Conservation (phyloP, 2,329 filamentous ascomycete species). For the Calonectria montana region DNA sequence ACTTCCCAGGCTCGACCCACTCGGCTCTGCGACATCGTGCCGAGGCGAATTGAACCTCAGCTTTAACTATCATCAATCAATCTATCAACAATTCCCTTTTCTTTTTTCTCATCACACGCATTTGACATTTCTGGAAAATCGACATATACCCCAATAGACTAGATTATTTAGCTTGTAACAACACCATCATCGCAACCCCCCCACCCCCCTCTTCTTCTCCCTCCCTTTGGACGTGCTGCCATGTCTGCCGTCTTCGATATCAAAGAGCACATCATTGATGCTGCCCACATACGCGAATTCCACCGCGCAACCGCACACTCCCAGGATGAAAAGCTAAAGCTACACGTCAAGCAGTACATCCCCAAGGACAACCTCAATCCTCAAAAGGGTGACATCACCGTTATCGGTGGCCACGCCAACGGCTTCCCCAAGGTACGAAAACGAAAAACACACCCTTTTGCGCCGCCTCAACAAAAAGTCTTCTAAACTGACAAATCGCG, state of each 20-base stretch:
- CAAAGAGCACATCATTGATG: constrained; percentile 78
- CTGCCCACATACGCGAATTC: constrained; percentile 86
- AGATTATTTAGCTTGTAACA: background rate
- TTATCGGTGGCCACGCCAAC: constrained; percentile 90
- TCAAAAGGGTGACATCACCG: constrained; percentile 81
- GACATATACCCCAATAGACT: too few relatives aligned
- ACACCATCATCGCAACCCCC: background rate
- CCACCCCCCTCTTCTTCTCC: background rate
- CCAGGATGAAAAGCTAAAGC: constrained; percentile 78
- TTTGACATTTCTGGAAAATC: background rate
- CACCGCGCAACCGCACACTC: constrained; percentile 75
- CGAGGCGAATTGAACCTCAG: background rate
- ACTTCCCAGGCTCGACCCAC: background rate
- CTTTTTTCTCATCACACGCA: background rate
- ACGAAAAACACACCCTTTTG: background rate
- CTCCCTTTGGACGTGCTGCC: background rate
- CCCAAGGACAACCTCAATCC: constrained; percentile 77
- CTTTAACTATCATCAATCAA: background rate
- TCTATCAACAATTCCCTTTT: background rate
- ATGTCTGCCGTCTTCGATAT: constrained; percentile 65
- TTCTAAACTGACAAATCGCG: background rate
- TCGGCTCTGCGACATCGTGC: background rate
- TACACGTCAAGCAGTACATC: constrained; percentile 90
- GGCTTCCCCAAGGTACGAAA: constrained; percentile 83
- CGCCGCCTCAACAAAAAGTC: background rate